Evolutionary conservation across 441 rosid genomes (phyloP).

Genomic region (Gossypium laxum): DNA sequence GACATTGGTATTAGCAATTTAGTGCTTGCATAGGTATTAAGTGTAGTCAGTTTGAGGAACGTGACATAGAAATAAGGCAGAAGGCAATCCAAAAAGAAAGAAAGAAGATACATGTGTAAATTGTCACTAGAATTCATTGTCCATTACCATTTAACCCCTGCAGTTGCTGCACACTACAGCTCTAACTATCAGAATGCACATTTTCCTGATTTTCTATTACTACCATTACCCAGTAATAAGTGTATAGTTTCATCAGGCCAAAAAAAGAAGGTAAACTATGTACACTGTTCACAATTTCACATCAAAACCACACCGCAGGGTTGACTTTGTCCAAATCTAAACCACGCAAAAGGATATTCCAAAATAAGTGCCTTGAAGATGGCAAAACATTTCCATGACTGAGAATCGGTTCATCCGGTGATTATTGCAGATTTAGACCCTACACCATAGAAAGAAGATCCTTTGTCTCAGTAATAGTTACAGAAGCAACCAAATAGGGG

Average conservation of each 20-base stretch:
- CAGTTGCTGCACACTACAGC: not conserved
- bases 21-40: not conserved
- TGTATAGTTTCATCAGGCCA: not conserved
- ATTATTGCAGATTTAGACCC: conserved; percentile 17
- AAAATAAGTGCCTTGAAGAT: not conserved
- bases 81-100: not conserved
- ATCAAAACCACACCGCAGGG: not conserved
- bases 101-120: not conserved
- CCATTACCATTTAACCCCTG: not conserved
- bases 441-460: conserved; percentile 13
- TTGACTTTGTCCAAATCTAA: not conserved
- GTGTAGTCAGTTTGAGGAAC: not conserved
- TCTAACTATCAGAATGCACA: not conserved
- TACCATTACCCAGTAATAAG: not conserved
- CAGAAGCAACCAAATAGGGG: not conserved
- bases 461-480: not conserved
- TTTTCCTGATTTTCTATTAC: not conserved
- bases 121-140: not conserved
- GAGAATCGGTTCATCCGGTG: conserved; percentile 9
- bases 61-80: not conserved
- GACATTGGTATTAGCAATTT: too few species aligned
- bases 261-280: not conserved
- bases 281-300: not conserved
- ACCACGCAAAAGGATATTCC: not conserved
- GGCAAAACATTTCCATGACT: not conserved